These are phyloP conservation scores for Saccharomycopsis selenospora DNA, from an alignment of 805 yeast species.

Conservation along the genomic window DNA sequence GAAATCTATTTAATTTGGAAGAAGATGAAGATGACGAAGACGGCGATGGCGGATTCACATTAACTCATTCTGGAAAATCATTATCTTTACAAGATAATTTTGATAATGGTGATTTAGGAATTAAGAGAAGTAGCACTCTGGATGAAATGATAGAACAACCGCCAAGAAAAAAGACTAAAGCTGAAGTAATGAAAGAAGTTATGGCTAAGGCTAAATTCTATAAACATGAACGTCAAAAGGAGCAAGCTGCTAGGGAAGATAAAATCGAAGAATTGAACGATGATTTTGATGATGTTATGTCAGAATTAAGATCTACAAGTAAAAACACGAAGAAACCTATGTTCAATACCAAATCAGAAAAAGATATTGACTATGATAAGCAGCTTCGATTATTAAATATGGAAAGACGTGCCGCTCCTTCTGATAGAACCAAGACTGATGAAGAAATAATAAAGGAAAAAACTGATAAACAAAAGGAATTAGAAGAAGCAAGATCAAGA, in stretches of 20 bases:
- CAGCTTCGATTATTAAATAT: slow-evolving; percentile 58
- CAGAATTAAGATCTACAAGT: slow-evolving; percentile 35
- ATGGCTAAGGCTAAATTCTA: slow-evolving; percentile 76
- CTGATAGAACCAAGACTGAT: slow-evolving; percentile 72
- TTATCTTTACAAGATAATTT: slow-evolving; percentile 53
- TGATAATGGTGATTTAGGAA: slow-evolving; percentile 39
- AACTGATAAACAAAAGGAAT: slow-evolving; percentile 48
- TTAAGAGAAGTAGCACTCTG: slow-evolving; percentile 33
- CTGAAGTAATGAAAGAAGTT: slow-evolving; percentile 80
- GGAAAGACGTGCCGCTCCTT: slow-evolving; percentile 73
- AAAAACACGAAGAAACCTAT: slow-evolving; percentile 20
- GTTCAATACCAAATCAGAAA: slow-evolving; percentile 30
- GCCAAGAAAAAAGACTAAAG: slow-evolving; percentile 63
- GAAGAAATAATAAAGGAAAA: slow-evolving; percentile 61
- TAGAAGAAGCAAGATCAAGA: slow-evolving; percentile 60
- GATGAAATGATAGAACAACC: slow-evolving; percentile 33
- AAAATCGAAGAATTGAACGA: slow-evolving; percentile 65
- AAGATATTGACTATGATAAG: slow-evolving; percentile 47
- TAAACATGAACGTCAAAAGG: slow-evolving; percentile 66
- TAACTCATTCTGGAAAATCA: slow-evolving; percentile 77
- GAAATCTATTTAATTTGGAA: slow-evolving; percentile 60
- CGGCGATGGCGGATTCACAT: slow-evolving; percentile 33
- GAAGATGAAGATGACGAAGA: slow-evolving; percentile 40
- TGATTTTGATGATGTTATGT: slow-evolving; percentile 62
- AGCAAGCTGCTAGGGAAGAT: slow-evolving; percentile 52